These are phyloP conservation scores for Paxillus rubicundulus DNA, from an alignment of 768 basidiomycete genomes.

Conservation along the genomic window DNA sequence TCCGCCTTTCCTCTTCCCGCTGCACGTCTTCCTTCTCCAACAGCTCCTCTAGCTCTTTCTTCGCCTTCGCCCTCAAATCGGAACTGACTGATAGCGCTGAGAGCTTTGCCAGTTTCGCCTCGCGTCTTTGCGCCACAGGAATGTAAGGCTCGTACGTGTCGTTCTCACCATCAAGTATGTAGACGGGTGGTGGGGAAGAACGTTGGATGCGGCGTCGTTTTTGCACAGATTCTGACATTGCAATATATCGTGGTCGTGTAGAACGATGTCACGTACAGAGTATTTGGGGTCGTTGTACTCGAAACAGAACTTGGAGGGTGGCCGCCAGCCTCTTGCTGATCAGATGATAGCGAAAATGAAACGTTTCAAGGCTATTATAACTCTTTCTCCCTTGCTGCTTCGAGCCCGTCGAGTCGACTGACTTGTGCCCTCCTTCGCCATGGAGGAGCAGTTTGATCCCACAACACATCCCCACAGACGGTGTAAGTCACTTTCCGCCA, in stretches of 20 bases:
- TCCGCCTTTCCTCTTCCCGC: constrained; percentile 71
- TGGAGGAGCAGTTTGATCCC: constrained; percentile 49
- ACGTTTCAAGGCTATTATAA: background rate
- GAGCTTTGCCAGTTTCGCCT: constrained; percentile 76
- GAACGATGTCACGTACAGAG: background rate
- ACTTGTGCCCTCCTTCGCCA: background rate
- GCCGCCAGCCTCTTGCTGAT: too few relatives aligned
- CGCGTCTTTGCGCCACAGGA: constrained; percentile 80
- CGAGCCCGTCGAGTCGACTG: background rate
- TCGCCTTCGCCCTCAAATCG: constrained; percentile 47
- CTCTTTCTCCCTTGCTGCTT: too few relatives aligned
- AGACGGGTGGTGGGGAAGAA: constrained; percentile 56
- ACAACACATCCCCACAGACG: constrained; percentile 67
- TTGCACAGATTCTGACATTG: constrained; percentile 31
- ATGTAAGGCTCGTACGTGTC: constrained; percentile 82
- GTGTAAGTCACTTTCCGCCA: constrained; percentile 40
- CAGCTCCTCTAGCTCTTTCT: constrained; percentile 52
- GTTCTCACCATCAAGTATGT: constrained; percentile 60
- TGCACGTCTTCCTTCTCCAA: constrained; percentile 67
- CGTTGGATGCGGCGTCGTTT: constrained; percentile 55
- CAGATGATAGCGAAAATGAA: too few relatives aligned
- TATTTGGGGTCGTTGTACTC: background rate
- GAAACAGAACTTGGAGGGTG: background rate
- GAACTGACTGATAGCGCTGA: constrained; percentile 57
- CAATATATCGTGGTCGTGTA: background rate